Evolutionary conservation across 805 yeast genomes (phyloP).

Genomic region (Maudiozyma turicensis): DNA sequence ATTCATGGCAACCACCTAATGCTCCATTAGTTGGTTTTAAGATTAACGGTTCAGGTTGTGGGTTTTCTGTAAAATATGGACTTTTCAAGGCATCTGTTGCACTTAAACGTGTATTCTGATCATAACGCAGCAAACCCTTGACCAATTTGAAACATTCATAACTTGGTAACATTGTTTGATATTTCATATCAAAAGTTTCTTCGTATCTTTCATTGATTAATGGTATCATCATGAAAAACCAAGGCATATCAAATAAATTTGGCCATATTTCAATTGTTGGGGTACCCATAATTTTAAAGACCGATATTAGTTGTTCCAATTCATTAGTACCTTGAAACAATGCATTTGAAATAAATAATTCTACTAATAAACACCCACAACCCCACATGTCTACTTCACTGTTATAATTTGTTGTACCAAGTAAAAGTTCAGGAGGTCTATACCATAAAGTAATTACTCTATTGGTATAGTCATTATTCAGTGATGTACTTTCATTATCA

Average conservation of each 20-base stretch:
- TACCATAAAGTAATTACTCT: constrained; percentile 96
- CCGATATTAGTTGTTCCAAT: constrained; percentile 66
- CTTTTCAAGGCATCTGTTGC: constrained; percentile 65
- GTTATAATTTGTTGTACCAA: constrained; percentile 87
- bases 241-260: constrained; percentile 65
- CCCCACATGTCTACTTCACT: constrained; percentile 96
- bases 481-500: constrained; percentile 30
- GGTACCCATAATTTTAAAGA: constrained; percentile 80
- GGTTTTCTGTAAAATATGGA: constrained; percentile 62
- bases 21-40: constrained; percentile 36
- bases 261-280: constrained; percentile 74
- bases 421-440: constrained; percentile 85
- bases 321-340: constrained; percentile 86
- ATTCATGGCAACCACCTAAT: constrained; percentile 91
- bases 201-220: constrained; percentile 23
- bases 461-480: constrained; percentile 75
- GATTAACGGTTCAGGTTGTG: constrained; percentile 49
- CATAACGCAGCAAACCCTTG: constrained; percentile 46
- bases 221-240: constrained; percentile 84
- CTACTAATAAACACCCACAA: constrained; percentile 82
- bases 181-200: constrained; percentile 34
- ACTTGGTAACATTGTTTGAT: constrained; percentile 35
- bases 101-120: constrained; percentile 58
- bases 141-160: constrained; percentile 58
- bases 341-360: constrained; percentile 65